phyloP scores from a whole-genome alignment of 202 grass and related monocot species.

The Zizania palustris region DNA sequence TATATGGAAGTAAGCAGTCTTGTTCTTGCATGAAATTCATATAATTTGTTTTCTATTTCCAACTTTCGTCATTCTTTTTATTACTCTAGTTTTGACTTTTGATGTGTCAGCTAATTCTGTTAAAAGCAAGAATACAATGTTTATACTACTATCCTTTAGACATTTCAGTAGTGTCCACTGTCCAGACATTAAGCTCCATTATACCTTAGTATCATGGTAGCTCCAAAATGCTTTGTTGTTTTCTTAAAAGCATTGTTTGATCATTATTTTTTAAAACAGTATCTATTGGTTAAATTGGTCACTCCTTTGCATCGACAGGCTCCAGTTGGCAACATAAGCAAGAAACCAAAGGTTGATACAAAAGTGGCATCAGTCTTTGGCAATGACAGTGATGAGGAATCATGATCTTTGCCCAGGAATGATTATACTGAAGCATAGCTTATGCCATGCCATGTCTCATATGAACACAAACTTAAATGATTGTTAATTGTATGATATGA shows the following conservation, averaged over 20 bases:
- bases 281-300: constrained; percentile 11
- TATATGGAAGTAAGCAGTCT: neutral
- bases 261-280: neutral
- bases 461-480: too few species aligned
- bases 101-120: neutral
- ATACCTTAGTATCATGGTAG: constrained; percentile 3
- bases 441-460: too few species aligned
- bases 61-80: neutral
- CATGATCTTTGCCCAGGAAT: constrained; percentile 16
- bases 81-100: neutral
- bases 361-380: constrained; percentile 80
- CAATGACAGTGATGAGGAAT: constrained; percentile 73
- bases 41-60: neutral
- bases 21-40: neutral
- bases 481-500: too few species aligned
- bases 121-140: too few species aligned
- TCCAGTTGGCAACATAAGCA: constrained; percentile 48
- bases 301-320: constrained; percentile 38
- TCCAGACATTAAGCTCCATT: neutral
- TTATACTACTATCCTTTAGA: too few species aligned
- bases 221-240: neutral
- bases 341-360: constrained; percentile 68
- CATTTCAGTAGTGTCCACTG: neutral
- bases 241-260: neutral
- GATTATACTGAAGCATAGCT: neutral